Evolutionary conservation across 2,329 filamentous ascomycete genomes (phyloP).

Genomic region (Ophiostoma sp.): DNA sequence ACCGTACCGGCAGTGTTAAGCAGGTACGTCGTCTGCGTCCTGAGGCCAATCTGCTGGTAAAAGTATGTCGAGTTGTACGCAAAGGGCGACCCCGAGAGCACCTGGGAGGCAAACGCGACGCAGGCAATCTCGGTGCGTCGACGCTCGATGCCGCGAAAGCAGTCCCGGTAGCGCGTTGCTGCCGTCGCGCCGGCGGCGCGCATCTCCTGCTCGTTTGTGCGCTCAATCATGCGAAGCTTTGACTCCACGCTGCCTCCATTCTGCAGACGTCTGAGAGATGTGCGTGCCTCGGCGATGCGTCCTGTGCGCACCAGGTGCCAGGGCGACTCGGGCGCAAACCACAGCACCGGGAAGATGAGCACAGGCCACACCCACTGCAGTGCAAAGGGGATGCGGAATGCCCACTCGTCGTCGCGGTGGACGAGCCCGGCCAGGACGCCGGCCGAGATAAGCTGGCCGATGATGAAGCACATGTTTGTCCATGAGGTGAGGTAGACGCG

Average conservation of each 20-base stretch:
- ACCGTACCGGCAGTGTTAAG: constrained; percentile 35
- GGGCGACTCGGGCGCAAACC: constrained; percentile 44
- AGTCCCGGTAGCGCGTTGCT: constrained; percentile 42
- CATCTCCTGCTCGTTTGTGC: constrained; percentile 42
- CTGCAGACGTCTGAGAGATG: constrained; percentile 31
- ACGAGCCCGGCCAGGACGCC: constrained; percentile 40
- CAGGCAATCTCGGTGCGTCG: constrained; percentile 44
- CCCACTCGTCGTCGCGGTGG: constrained; percentile 36
- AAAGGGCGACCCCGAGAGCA: constrained; percentile 34
- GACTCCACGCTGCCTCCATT: constrained; percentile 27
- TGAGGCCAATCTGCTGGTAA: constrained; percentile 32
- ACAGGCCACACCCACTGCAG: background rate
- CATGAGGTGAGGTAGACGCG: constrained; percentile 41
- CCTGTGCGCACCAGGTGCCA: constrained; percentile 43
- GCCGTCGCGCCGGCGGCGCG: constrained; percentile 34
- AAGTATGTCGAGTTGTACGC: constrained; percentile 34
- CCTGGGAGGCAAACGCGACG: constrained; percentile 33
- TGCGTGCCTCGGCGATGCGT: constrained; percentile 34
- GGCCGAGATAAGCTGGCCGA: constrained; percentile 35
- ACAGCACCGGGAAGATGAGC: constrained; percentile 31
- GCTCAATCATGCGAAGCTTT: constrained; percentile 40
- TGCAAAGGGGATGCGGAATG: constrained; percentile 35
- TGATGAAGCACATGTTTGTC: constrained; percentile 46
- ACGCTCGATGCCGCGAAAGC: constrained; percentile 43
- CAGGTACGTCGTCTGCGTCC: constrained; percentile 32